Percentiles rank a stretch among this genome's conserved stretches.
phyloP scores from a whole-genome alignment of 495 filamentous ascomycete genomes.

The Penicillium psychrofluorescens region DNA sequence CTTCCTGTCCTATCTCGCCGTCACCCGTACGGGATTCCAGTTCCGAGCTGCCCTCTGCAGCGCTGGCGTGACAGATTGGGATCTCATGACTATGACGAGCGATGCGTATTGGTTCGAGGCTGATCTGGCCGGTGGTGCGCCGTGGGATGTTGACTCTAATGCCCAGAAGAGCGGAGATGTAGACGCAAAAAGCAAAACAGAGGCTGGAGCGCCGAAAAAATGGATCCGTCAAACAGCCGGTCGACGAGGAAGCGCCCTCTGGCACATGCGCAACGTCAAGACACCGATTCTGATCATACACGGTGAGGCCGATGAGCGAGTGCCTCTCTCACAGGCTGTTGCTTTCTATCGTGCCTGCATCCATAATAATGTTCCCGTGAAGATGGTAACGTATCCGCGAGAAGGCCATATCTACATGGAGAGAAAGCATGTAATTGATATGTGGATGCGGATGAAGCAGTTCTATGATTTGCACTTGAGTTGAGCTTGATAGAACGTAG shows the following conservation, averaged over 20 bases:
- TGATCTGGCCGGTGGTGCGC: slow-evolving; percentile 11
- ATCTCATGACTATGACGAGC: slow-evolving; percentile 14
- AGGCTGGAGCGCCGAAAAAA: no score
- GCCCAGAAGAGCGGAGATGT: background rate
- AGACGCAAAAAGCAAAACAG: no score
- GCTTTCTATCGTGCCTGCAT: slow-evolving; percentile 7
- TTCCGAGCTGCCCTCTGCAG: slow-evolving; percentile 15
- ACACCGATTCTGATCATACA: slow-evolving; percentile 18
- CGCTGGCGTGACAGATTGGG: slow-evolving; percentile 15
- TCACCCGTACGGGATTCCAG: slow-evolving; percentile 9
- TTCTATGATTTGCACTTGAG: no score
- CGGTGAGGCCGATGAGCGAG: slow-evolving; percentile 12
- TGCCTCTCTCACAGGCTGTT: slow-evolving; percentile 13
- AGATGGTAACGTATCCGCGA: slow-evolving; percentile 9
- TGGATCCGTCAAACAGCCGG: background rate
- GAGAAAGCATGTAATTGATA: slow-evolving; percentile 10
- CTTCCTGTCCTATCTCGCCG: slow-evolving; percentile 16
- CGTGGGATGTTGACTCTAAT: slow-evolving; percentile 11
- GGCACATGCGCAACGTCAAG: slow-evolving; percentile 10
- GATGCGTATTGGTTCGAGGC: slow-evolving; percentile 9
- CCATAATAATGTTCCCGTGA: slow-evolving; percentile 8
- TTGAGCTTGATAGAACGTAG: no score
- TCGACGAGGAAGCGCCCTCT: slow-evolving; percentile 12
- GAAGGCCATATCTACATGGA: slow-evolving; percentile 11
- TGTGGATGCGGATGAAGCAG: background rate